phyloP scores from a whole-genome alignment of 192 early-diverging fungal species.

The Mortierella alpina region DNA sequence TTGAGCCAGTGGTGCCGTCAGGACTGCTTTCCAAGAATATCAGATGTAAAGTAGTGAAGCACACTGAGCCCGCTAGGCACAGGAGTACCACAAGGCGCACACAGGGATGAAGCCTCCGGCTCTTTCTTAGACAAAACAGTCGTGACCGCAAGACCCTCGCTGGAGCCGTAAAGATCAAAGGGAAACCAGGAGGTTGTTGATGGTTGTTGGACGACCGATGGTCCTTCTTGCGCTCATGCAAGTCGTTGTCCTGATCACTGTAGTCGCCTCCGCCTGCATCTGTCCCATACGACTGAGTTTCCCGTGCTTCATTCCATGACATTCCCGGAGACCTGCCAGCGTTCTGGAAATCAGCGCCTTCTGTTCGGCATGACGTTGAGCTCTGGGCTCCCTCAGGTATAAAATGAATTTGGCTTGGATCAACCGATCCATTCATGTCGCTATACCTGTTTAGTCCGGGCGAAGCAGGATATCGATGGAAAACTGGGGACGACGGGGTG shows the following conservation, averaged over 20 bases:
- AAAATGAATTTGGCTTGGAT: too few species aligned
- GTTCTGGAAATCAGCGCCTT: too few species aligned
- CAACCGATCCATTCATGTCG: too few species aligned
- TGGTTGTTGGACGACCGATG: background rate
- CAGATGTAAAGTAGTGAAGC: conserved; percentile 38
- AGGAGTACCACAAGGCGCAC: conserved; percentile 24
- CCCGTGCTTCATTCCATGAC: background rate
- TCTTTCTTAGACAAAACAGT: conserved; percentile 33
- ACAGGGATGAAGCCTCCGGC: conserved; percentile 32
- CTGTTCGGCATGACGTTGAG: too few species aligned
- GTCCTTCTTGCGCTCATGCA: conserved; percentile 11
- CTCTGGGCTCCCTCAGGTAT: too few species aligned
- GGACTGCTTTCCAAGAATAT: conserved; percentile 13
- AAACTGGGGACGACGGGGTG: background rate
- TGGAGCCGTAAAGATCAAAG: conserved; percentile 6
- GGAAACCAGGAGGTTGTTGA: background rate
- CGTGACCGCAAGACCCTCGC: conserved; percentile 18
- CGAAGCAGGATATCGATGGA: too few species aligned
- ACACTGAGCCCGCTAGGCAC: conserved; percentile 31
- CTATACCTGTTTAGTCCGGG: too few species aligned
- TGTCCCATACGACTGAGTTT: too few species aligned
- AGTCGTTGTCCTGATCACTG: background rate
- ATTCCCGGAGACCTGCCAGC: background rate
- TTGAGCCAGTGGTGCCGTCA: background rate
- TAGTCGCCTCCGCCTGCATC: background rate